A percentile compares a stretch with the other conserved stretches of the same genome.
phyloP scores from a whole-genome alignment of 208 protist species.

The Tritrichomonas foetus region DNA sequence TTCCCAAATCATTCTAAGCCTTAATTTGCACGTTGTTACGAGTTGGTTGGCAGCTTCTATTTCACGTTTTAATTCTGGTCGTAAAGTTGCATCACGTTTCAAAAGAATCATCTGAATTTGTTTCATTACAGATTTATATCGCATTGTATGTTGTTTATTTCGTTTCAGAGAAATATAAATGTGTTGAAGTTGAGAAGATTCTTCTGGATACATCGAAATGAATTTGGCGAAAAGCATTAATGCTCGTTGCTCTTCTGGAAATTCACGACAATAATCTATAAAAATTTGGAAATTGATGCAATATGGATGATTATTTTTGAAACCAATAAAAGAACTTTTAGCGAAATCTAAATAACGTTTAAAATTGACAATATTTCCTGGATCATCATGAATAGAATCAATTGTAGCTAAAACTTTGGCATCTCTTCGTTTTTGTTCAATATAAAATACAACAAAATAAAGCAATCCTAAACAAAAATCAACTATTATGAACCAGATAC shows the following conservation, averaged over 20 bases:
- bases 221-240: not conserved
- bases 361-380: not conserved
- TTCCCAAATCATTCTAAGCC: not conserved
- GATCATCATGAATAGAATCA: not conserved
- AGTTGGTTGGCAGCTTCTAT: not conserved
- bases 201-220: not conserved
- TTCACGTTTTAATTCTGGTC: not conserved
- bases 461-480: not conserved
- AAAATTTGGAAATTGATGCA: not conserved
- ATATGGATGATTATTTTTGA: not conserved
- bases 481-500: not conserved
- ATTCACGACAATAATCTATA: not conserved
- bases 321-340: not conserved
- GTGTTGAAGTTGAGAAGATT: not conserved
- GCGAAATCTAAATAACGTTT: not conserved
- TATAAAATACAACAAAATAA: not conserved
- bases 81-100: not conserved
- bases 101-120: not conserved
- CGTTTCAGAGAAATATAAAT: not conserved
- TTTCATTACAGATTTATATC: not conserved
- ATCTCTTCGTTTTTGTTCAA: not conserved
- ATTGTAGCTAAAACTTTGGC: not conserved
- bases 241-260: not conserved
- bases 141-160: not conserved
- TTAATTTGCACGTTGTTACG: not conserved